These are phyloP conservation scores for Anthracocystis panici-leucophaei DNA, from an alignment of 1,284 basidiomycete species.

Conservation along the genomic window DNA sequence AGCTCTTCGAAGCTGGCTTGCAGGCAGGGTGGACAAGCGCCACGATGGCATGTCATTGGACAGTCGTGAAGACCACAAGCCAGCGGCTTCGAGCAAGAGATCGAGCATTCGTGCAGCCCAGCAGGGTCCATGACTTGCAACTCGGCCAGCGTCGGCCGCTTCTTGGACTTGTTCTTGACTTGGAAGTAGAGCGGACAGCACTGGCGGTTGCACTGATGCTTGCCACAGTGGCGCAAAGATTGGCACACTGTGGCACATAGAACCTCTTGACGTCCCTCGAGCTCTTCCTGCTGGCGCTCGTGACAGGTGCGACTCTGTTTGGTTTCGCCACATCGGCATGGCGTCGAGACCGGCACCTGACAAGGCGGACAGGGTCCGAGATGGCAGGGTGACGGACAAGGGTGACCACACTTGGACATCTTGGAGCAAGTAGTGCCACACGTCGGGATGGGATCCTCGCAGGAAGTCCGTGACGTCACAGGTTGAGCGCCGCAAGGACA, in stretches of 20 bases:
- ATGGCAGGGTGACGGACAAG: slow-evolving; percentile 58
- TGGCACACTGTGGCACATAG: slow-evolving; percentile 60
- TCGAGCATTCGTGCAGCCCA: slow-evolving; percentile 62
- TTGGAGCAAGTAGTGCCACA: slow-evolving; percentile 58
- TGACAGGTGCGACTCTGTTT: slow-evolving; percentile 56
- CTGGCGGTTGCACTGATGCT: slow-evolving; percentile 58
- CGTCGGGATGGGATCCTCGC: slow-evolving; percentile 62
- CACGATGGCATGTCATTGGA: slow-evolving; percentile 65
- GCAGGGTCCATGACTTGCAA: slow-evolving; percentile 61
- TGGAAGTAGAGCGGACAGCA: slow-evolving; percentile 67
- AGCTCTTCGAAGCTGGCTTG: slow-evolving; percentile 67
- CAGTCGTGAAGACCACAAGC: slow-evolving; percentile 63
- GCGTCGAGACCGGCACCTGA: slow-evolving; percentile 53
- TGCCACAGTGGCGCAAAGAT: slow-evolving; percentile 61
- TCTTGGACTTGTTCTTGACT: slow-evolving; percentile 57
- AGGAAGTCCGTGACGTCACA: slow-evolving; percentile 42
- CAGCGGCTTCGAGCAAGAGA: slow-evolving; percentile 61
- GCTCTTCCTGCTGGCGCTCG: slow-evolving; percentile 49
- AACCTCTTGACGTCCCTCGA: slow-evolving; percentile 53
- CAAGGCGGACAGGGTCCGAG: slow-evolving; percentile 64
- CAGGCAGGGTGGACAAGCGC: slow-evolving; percentile 66
- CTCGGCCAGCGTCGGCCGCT: slow-evolving; percentile 51
- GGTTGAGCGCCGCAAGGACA: slow-evolving; percentile 64
- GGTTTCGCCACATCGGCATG: slow-evolving; percentile 67
- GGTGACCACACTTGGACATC: slow-evolving; percentile 57